Base-by-base conservation (phyloP, 2,329 filamentous ascomycete species). In the Aspergillus felis region DNA sequence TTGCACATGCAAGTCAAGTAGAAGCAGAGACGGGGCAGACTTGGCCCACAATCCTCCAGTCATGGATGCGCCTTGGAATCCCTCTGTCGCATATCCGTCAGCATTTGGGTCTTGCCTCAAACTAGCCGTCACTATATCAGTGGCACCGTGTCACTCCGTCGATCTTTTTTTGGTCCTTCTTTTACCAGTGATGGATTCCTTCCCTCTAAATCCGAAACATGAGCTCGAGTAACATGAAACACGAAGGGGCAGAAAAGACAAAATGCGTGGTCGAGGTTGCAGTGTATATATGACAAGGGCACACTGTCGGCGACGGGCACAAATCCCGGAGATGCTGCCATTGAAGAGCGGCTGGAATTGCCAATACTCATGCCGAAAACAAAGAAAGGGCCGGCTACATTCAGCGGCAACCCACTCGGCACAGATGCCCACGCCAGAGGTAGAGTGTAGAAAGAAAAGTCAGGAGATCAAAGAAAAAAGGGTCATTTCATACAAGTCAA, bases 151-250 rank as follows among this genome's bases (percentile, higher is more conserved):
- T 58, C 56, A 52, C 56, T 59, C 55, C 48, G 56, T 55, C 53
- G 61, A 41, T 53, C 41, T 49, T 28, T 48, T 50, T 50, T 38
- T 9, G 28, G 51, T 48, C 60, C 64, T 58, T 62, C 58, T 69
- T 70, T 68, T 72, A 72, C 71, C 71, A 73, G 66, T 68, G 71
- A 72, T 69, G 68, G 67, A 66, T 62, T 64, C 59, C 59, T 57
- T 22, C 65, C 64, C 63, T 72, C 65, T 69, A 70, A 62, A 57
- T 61, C 63, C 66, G 66, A 67, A 60, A 65, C 66, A 59, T 53
- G 64, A 65, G 63, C 56, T 64, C 59, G 58, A 29, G 42, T 27
- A 53, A 32, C 32, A 35, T n/a, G 44, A 54, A 27, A 48, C 32
- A 50, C 27, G 27, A 53, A 51, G 24, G 60, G 38, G 48, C 47